A percentile compares a stretch with the other conserved stretches of the same genome.
These are phyloP conservation scores for Cryptococcus deneoformans DNA, from an alignment of 1,284 basidiomycete genomes.

Conservation along the genomic window DNA sequence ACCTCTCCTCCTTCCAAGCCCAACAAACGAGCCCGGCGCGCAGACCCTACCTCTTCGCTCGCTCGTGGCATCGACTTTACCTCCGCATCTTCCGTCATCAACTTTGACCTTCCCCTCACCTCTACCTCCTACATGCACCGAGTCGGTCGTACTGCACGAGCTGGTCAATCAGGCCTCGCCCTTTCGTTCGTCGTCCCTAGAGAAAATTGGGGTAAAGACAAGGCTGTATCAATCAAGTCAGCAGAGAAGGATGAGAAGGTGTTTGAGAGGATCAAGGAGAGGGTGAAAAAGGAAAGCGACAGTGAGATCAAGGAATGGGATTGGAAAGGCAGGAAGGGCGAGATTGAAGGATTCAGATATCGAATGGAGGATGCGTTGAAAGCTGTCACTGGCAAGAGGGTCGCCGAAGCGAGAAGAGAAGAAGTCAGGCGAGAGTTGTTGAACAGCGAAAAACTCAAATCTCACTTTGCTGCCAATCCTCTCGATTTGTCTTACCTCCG, in stretches of 20 bases:
- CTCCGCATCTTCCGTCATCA: constrained; percentile 95
- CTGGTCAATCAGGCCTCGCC: constrained; percentile 88
- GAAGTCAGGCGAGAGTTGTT: constrained; percentile 92
- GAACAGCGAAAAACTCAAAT: constrained; percentile 96
- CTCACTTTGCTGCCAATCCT: constrained; percentile 98
- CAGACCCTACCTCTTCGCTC: constrained; percentile 84
- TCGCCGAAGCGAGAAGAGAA: constrained; percentile 89
- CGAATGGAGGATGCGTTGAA: constrained; percentile 95
- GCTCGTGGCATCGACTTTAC: constrained; percentile 97
- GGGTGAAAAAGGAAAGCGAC: constrained; percentile 62
- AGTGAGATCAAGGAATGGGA: constrained; percentile 85
- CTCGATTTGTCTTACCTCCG: constrained; percentile 87
- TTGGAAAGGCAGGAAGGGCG: constrained; percentile 74
- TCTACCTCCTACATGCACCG: constrained; percentile 93
- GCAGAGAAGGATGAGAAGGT: constrained; percentile 72
- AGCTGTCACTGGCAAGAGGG: constrained; percentile 77
- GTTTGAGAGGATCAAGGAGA: constrained; percentile 72
- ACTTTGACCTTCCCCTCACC: constrained; percentile 92
- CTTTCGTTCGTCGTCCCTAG: constrained; percentile 83
- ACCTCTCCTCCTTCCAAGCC: constrained; percentile 9
- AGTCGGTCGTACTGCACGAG: constrained; percentile 92
- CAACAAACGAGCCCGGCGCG: constrained; percentile 29
- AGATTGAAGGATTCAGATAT: constrained; percentile 98
- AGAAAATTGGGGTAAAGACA: constrained; percentile 71
- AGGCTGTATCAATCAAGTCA: constrained; percentile 56